Conservation (phyloP, 2,329 filamentous ascomycete genomes). For the Chaetoscypha palmicola region DNA sequence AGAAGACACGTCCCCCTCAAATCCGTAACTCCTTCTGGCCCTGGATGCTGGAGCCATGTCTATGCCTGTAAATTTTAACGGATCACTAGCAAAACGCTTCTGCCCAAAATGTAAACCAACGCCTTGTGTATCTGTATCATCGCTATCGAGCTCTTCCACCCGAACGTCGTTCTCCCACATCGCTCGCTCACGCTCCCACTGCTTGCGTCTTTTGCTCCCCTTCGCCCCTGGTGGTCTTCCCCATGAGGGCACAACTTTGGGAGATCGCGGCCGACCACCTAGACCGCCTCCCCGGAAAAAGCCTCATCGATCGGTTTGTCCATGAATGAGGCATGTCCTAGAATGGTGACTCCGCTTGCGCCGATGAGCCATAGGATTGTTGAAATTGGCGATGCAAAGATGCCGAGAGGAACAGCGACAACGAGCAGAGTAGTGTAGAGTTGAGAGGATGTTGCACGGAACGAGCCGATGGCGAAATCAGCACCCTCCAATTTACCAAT, state of each 20-base stretch:
- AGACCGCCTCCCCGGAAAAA: conserved; percentile 99
- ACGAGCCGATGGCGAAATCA: conserved; percentile 78
- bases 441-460: conserved; percentile 82
- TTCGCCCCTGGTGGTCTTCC: conserved; percentile 98
- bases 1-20: conserved; percentile 40
- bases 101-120: conserved; percentile 42
- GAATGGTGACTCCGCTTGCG: conserved; percentile 84
- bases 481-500: conserved; percentile 85
- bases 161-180: conserved; percentile 42
- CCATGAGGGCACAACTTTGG: conserved; percentile 86
- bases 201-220: conserved; percentile 54
- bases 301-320: conserved; percentile 99
- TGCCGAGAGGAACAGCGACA: conserved; percentile 74
- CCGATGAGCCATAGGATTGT: conserved; percentile 94
- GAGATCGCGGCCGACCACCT: conserved; percentile 99
- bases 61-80: conserved; percentile 53
- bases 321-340: conserved; percentile 92
- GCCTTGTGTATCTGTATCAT: conserved; percentile 48
- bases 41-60: conserved; percentile 41
- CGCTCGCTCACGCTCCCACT: conserved; percentile 42
- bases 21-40: conserved; percentile 25
- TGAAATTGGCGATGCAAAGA: conserved; percentile 76
- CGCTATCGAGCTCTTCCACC: conserved; percentile 61
- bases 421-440: conserved; percentile 85
- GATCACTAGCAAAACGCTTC: conserved; percentile 51